Percentiles rank a stretch among this genome's conserved stretches.
Evolutionary conservation across 352 stramenopile genomes (phyloP).

Genomic region (Globisporangium alternatum): DNA sequence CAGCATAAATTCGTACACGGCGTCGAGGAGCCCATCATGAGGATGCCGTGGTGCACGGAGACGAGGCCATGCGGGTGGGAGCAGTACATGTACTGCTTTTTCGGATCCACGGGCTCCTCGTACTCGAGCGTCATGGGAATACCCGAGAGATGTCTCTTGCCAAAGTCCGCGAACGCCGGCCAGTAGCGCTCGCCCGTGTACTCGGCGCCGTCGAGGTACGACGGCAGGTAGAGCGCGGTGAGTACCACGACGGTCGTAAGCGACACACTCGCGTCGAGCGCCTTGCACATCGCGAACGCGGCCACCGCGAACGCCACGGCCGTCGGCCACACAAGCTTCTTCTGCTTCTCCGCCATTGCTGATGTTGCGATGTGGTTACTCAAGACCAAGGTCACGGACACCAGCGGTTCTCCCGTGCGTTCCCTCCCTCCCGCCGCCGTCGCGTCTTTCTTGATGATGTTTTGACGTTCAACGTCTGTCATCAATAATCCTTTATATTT

Average conservation of each 20-base stretch:
- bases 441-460: too few relatives aligned
- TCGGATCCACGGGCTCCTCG: conserved; percentile 54
- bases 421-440: too few relatives aligned
- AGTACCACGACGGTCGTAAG: conserved; percentile 23
- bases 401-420: too few relatives aligned
- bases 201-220: conserved; percentile 55
- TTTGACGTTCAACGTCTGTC: too few relatives aligned
- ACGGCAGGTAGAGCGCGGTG: conserved; percentile 46
- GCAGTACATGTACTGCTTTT: conserved; percentile 75
- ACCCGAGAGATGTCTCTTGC: conserved; percentile 25
- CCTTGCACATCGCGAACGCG: conserved; percentile 27
- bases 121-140: conserved; percentile 66
- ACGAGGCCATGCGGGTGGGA: conserved; percentile 75
- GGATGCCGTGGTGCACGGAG: conserved; percentile 64
- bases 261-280: conserved; percentile 18
- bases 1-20: conserved; percentile 33
- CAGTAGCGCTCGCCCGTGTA: conserved; percentile 56
- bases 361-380: too few relatives aligned
- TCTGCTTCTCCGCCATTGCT: conserved; percentile 10
- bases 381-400: too few relatives aligned
- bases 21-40: conserved; percentile 55
- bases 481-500: background rate
- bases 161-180: conserved; percentile 51
- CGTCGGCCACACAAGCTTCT: conserved; percentile 28
- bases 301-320: conserved; percentile 29